A percentile compares a stretch with the other conserved stretches of the same genome.
Evolutionary conservation across 129 eudicot species (phyloP).

Genomic region (Lactuca sativa): DNA sequence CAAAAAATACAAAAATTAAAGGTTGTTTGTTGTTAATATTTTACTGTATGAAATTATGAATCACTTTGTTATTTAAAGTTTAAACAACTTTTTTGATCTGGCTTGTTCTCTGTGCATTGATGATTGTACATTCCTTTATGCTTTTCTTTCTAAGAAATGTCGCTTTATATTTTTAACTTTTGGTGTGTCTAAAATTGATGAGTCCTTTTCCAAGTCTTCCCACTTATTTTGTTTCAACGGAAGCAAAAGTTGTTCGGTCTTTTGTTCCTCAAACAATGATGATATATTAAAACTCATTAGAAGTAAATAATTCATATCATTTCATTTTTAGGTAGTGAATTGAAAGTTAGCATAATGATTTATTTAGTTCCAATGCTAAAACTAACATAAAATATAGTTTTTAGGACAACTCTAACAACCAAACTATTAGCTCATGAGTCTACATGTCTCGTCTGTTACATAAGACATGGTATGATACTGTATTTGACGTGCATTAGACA

Average conservation of each 20-base stretch:
- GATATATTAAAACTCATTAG: not conserved
- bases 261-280: not conserved
- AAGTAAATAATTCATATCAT: not conserved
- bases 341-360: not conserved
- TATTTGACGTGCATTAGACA: not conserved
- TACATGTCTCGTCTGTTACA: not conserved
- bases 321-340: too few relatives aligned
- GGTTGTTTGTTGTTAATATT: not conserved
- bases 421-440: not conserved
- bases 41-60: too few relatives aligned
- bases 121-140: constrained; percentile 22
- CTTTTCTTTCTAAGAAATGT: constrained; percentile 21
- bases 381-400: not conserved
- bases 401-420: not conserved
- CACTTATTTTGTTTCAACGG: constrained; percentile 30
- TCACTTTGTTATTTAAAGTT: not conserved
- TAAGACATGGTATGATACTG: too few relatives aligned
- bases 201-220: constrained; percentile 36
- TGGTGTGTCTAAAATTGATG: constrained; percentile 25
- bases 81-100: not conserved
- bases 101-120: not conserved
- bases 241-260: constrained; percentile 16
- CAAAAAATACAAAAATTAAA: too few relatives aligned
- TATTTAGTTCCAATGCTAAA: not conserved
- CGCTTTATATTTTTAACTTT: constrained; percentile 7